Evolutionary conservation across 2,329 filamentous ascomycete species (phyloP).

Genomic region (Corinectria fuckeliana): DNA sequence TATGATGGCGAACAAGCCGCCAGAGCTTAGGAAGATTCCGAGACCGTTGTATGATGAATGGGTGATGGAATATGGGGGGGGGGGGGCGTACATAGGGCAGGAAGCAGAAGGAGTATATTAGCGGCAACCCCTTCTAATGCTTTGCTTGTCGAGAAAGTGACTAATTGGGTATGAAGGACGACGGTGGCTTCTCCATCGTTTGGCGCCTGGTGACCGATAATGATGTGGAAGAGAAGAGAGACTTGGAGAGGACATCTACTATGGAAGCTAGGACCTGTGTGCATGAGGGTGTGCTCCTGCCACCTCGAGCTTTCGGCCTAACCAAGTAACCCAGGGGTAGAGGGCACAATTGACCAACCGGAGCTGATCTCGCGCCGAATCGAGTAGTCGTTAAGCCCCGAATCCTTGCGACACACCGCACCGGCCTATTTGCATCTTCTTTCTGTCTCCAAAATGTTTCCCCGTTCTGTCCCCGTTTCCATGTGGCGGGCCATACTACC

Average conservation of each 20-base stretch:
- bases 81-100: no score
- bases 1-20: not conserved
- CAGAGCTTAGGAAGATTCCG: no score
- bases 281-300: slow-evolving; percentile 14
- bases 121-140: not conserved
- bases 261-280: no score
- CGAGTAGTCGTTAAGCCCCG: slow-evolving; percentile 34
- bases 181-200: no score
- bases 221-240: no score
- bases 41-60: not conserved
- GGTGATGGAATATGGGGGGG: not conserved
- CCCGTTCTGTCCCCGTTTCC: not conserved
- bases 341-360: slow-evolving; percentile 33
- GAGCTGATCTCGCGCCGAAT: slow-evolving; percentile 33
- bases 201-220: no score
- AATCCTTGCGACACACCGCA: slow-evolving; percentile 27
- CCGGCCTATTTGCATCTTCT: not conserved
- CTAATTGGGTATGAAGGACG: not conserved
- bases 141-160: not conserved
- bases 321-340: slow-evolving; percentile 29
- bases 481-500: not conserved
- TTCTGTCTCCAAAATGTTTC: not conserved
- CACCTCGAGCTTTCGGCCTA: slow-evolving; percentile 1
- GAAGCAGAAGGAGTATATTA: not conserved
- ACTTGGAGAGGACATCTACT: no score